These are phyloP conservation scores for Neurospora sp. DNA, from an alignment of 495 filamentous ascomycete species.

Conservation along the genomic window DNA sequence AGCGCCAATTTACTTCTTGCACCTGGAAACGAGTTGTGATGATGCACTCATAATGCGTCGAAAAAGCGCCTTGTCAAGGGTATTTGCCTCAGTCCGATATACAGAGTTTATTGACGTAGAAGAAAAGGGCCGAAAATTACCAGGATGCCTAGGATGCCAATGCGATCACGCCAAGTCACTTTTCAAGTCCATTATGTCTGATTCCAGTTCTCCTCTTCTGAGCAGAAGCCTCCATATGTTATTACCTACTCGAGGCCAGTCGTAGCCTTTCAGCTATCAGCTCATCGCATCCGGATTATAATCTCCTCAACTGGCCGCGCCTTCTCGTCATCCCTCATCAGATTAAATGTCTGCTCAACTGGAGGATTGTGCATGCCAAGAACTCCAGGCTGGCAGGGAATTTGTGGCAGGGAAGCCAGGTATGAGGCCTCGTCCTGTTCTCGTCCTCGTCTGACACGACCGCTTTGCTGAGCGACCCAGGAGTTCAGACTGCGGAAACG, in stretches of 20 bases:
- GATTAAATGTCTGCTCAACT: slow-evolving; percentile 17
- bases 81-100: not conserved
- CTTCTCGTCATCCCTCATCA: slow-evolving; percentile 26
- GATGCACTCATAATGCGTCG: not conserved
- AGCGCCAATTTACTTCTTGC: not conserved
- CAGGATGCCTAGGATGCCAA: not conserved
- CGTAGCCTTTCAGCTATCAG: not conserved
- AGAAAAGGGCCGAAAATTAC: not conserved
- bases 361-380: slow-evolving; percentile 25
- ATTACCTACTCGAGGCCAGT: not conserved
- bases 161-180: not conserved
- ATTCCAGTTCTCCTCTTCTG: not conserved
- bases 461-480: slow-evolving; percentile 53
- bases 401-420: slow-evolving; percentile 16
- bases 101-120: not conserved
- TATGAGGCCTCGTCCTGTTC: slow-evolving; percentile 15
- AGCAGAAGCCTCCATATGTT: not conserved
- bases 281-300: not conserved
- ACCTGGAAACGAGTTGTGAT: not conserved
- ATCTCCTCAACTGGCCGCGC: slow-evolving; percentile 17
- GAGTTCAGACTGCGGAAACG: slow-evolving; percentile 47
- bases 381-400: slow-evolving; percentile 15
- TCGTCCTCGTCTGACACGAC: slow-evolving; percentile 26
- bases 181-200: not conserved
- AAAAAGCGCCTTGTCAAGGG: not conserved